phyloP scores from a whole-genome alignment of 2,329 filamentous ascomycete species.

The Magnaporthiopsis poae region DNA sequence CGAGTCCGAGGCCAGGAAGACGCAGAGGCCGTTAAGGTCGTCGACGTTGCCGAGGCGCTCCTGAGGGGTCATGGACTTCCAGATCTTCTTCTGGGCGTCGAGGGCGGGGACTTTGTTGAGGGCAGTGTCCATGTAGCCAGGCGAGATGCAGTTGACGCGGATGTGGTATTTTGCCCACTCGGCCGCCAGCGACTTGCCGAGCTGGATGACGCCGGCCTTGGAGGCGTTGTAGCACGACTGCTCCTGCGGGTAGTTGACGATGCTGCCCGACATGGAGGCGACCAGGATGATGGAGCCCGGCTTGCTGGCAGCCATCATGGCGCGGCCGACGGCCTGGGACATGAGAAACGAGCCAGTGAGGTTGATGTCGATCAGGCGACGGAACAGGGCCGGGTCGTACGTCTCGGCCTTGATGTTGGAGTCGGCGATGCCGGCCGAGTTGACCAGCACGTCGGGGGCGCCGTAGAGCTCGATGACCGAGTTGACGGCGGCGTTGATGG shows the following conservation, averaged over 20 bases:
- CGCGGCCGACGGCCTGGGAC: slow-evolving; percentile 59
- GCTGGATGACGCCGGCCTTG: slow-evolving; percentile 69
- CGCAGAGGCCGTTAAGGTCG: slow-evolving; percentile 67
- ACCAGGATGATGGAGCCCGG: slow-evolving; percentile 67
- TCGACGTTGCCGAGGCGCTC: slow-evolving; percentile 61
- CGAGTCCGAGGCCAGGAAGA: slow-evolving; percentile 66
- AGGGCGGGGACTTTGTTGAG: slow-evolving; percentile 69
- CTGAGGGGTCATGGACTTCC: slow-evolving; percentile 65
- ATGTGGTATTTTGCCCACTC: slow-evolving; percentile 78
- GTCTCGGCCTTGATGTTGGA: slow-evolving; percentile 75
- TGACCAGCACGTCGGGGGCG: slow-evolving; percentile 64
- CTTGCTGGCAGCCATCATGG: slow-evolving; percentile 64
- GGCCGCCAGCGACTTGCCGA: slow-evolving; percentile 70
- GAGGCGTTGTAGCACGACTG: slow-evolving; percentile 76
- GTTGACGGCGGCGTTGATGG: slow-evolving; percentile 60
- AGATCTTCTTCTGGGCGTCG: slow-evolving; percentile 74
- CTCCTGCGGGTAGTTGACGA: slow-evolving; percentile 80
- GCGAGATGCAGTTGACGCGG: slow-evolving; percentile 74
- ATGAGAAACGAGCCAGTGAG: slow-evolving; percentile 70
- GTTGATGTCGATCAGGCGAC: slow-evolving; percentile 72
- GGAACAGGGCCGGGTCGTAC: slow-evolving; percentile 68
- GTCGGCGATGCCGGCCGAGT: slow-evolving; percentile 71
- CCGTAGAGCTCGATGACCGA: slow-evolving; percentile 58
- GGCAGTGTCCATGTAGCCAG: slow-evolving; percentile 79
- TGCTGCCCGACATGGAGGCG: slow-evolving; percentile 70